Evolutionary conservation across 2,329 filamentous ascomycete genomes (phyloP), one percentile per base, ranked within the genome.

Genomic region (Sarocladium strictum): DNA sequence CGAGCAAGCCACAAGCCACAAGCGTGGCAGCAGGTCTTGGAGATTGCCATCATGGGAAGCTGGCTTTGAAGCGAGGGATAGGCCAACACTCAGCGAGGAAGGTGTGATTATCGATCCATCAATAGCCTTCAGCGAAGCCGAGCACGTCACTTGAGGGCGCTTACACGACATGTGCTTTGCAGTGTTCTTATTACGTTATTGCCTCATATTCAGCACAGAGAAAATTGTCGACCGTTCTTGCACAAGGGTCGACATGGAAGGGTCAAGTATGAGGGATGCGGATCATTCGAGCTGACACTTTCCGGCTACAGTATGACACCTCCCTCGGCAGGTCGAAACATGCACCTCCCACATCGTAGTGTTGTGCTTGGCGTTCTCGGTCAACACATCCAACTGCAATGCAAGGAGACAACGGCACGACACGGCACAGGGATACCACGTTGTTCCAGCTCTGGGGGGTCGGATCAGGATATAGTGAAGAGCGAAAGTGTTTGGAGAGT

Each of bases 361-460:
- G 11, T 23, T 11, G 47, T 51, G 3, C 47, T 51, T 51, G 47
- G 47, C 47, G 27, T 10, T 51, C 17, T 51, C 47, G 47, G 47
- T 51, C 47, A 51, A 19, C 27, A 11, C 24, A 3, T 47, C 17
- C 24, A 9, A 23, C 10, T 17, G 40, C 35, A 38, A 9, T 17
- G 40, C 35, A 38, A 23, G 40, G 6, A 19, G 35, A 6, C 9
- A 12, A 24, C 21, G 40, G 23, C 26, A 49, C n/a, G 47, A 29
- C n/a, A 27, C 47, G 47, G 47, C 47, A 51, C 47, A 51, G 29
- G 26, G 27, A 7, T n/a, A 32, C 47, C 47, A 51, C 47, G 27
- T 49, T 49, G 10, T 12, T n/a, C 12, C 38, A 21, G 23, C 23
- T n/a, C 24, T 23, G 43, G 11, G 43, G 43, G 43, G 43, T 27